Evolutionary conservation across 1,139 yeast species (phyloP), one percentile per base, ranked within the genome.

Genomic region (Debaryomycetaceae sp.): DNA sequence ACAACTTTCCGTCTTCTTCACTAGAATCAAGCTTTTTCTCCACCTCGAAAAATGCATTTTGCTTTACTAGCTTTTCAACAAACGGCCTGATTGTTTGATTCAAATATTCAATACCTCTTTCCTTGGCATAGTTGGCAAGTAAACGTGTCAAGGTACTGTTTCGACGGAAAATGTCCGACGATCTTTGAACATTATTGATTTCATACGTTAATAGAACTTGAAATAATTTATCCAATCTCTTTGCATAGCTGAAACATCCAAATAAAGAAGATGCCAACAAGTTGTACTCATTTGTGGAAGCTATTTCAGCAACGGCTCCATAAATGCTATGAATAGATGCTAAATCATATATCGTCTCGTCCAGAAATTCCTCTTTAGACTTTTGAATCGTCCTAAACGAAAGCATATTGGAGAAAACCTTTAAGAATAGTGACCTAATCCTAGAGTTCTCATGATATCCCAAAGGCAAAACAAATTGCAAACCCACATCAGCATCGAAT

Each of bases 101-200:
- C 42, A 89, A 66, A 57, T 87, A 88, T 0, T 72, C 76, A 23
- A 65, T 60, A 0, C 96, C 96, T 52, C 81, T 76, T 23, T 76
- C 71, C 52, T 84, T 81, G 0, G 95, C 86, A 55, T 82, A 83
- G 36, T 86, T 73, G 0, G 91, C 85, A 42, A 88, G 70, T 40
- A 88, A 72, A 56, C 91, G 78, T 0, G 96, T 87, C 37, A 93
- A 85, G 24, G 89, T 86, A 43, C 95, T 85, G 60, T 89, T 89
- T 48, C 95, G 76, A 56, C 97, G 73, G 53, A 89, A 73, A 30
- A 88, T 78, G 56, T 87, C 95, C 35, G 86, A 78, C 11, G 88
- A 78, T 48, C 86, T 76, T 0, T 78, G 66, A 0, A 87, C 82
- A 31, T 67, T 70, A 37, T 70, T 60, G 24, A 88, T 83, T 58